Conservation (phyloP, 83 land plant species). For the Picea abies region DNA sequence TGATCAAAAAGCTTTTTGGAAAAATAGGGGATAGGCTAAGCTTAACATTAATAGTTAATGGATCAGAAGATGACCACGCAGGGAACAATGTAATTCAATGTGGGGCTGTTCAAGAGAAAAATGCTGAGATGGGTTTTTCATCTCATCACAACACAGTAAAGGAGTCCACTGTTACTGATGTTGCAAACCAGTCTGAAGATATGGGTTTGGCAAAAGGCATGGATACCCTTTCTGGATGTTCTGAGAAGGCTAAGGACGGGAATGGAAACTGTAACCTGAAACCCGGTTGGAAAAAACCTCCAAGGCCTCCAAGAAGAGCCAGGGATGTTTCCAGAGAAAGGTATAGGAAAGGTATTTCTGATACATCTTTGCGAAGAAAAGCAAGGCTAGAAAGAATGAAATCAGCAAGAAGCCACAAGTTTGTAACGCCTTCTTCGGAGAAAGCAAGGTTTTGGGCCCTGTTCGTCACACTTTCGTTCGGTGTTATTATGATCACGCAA, state of each 20-base stretch:
- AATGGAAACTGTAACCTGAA: not conserved
- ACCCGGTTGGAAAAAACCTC: slow-evolving; percentile 3
- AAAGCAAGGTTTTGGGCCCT: not conserved
- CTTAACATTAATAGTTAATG: not conserved
- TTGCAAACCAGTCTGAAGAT: not conserved
- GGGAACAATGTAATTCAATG: not conserved
- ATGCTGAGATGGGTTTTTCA: not conserved
- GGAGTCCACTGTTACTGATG: not conserved
- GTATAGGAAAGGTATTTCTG: not conserved
- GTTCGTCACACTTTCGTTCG: not conserved
- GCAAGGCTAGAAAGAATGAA: not conserved
- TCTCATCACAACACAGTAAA: no score
- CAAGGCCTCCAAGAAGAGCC: not conserved
- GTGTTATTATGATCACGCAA: not conserved
- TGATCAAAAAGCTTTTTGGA: not conserved
- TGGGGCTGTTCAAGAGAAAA: not conserved
- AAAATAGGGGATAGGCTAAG: not conserved
- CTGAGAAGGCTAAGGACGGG: not conserved
- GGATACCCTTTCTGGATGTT: not conserved
- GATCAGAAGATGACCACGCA: not conserved
- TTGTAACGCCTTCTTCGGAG: not conserved
- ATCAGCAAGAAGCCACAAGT: not conserved
- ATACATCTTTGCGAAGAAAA: not conserved
- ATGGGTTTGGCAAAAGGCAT: not conserved
- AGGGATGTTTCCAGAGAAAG: not conserved